phyloP scores from a whole-genome alignment of 1,139 yeast species.

The Candida neerlandica region DNA sequence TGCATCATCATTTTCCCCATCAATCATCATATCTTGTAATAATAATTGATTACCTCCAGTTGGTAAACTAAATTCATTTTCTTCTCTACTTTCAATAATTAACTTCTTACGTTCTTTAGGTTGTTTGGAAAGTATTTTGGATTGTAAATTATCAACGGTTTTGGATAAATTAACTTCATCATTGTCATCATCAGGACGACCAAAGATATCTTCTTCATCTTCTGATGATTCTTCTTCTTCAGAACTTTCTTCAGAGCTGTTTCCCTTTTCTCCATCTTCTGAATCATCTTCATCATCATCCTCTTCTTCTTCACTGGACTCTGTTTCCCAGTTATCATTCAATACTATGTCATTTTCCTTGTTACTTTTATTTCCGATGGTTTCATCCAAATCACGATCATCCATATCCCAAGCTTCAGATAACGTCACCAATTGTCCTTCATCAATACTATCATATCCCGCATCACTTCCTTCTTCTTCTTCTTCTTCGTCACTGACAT shows the following conservation, averaged over 20 bases:
- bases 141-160: conserved; percentile 34
- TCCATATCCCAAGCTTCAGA: conserved; percentile 91
- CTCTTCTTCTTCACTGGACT: conserved; percentile 27
- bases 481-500: conserved; percentile 18
- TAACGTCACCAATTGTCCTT: conserved; percentile 68
- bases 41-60: conserved; percentile 59
- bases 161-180: conserved; percentile 37
- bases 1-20: conserved; percentile 47
- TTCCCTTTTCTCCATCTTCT: conserved; percentile 22
- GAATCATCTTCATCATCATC: conserved; percentile 19
- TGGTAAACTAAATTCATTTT: conserved; percentile 74
- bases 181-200: conserved; percentile 24
- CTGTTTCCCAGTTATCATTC: conserved; percentile 41
- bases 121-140: conserved; percentile 29
- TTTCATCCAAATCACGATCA: conserved; percentile 47
- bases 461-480: conserved; percentile 37
- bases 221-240: conserved; percentile 31
- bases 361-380: conserved; percentile 17
- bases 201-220: conserved; percentile 19
- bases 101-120: conserved; percentile 43
- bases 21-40: conserved; percentile 71
- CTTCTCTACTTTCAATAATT: conserved; percentile 59
- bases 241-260: conserved; percentile 15
- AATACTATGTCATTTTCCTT: conserved; percentile 36
- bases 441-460: conserved; percentile 67